phyloP scores from a whole-genome alignment of 2,329 filamentous ascomycete genomes.

The Cadophora gregata region DNA sequence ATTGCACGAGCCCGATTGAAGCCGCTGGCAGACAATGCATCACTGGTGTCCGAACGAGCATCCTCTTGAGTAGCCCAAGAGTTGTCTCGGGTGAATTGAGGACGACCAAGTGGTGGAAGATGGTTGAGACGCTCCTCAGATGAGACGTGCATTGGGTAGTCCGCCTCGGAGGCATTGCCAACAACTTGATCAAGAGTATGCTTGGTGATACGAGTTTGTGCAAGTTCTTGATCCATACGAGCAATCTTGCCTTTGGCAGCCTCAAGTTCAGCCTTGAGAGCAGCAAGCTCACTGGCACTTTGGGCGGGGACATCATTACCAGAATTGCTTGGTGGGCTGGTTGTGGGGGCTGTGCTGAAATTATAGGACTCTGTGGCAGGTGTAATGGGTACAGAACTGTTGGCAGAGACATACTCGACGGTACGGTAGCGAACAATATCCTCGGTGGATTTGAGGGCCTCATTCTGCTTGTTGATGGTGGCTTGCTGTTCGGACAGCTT shows the following conservation, averaged over 20 bases:
- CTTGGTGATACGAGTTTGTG: conserved; percentile 66
- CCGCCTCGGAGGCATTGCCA: conserved; percentile 54
- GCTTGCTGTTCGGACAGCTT: conserved; percentile 76
- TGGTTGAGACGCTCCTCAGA: conserved; percentile 37
- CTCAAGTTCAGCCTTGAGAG: conserved; percentile 73
- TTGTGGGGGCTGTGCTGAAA: conserved; percentile 52
- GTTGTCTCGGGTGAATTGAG: conserved; percentile 49
- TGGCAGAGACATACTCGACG: conserved; percentile 55
- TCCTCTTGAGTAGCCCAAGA: conserved; percentile 62
- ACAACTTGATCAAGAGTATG: conserved; percentile 62
- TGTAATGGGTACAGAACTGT: conserved; percentile 67
- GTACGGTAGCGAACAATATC: conserved; percentile 36
- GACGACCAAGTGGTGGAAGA: conserved; percentile 45
- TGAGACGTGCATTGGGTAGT: conserved; percentile 43
- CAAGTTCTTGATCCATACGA: conserved; percentile 73
- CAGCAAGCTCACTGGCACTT: conserved; percentile 64
- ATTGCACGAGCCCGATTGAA: conserved; percentile 62
- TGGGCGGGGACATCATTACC: conserved; percentile 46
- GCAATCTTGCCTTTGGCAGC: conserved; percentile 73
- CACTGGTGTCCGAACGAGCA: conserved; percentile 61
- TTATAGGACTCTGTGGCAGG: conserved; percentile 62
- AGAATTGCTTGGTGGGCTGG: conserved; percentile 58
- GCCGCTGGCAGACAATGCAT: conserved; percentile 56
- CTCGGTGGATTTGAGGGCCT: conserved; percentile 52
- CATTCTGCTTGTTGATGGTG: conserved; percentile 63